phyloP scores from a whole-genome alignment of 176 grass and related monocot genomes.

The Cocos nucifera region DNA sequence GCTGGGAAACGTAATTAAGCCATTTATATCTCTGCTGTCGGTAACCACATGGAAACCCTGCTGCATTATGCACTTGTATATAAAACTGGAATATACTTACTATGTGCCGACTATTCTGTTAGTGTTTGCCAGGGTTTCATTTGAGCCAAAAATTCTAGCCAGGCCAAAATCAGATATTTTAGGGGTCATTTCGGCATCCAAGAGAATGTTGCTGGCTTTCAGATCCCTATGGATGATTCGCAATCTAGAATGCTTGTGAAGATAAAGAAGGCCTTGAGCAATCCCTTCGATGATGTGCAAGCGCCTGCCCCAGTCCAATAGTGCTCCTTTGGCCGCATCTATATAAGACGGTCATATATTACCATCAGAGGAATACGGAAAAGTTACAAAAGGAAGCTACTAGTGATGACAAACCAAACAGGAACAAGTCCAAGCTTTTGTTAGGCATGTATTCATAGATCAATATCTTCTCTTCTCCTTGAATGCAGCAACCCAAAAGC shows the following conservation, averaged over 20 bases:
- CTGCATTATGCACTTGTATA: too few relatives aligned
- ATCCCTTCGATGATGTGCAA: slow-evolving; percentile 42
- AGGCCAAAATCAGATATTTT: slow-evolving; percentile 47
- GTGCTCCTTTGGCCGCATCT: slow-evolving; percentile 8
- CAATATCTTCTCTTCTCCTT: slow-evolving; percentile 24
- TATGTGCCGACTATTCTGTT: slow-evolving; percentile 23
- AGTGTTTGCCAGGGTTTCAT: slow-evolving; percentile 20
- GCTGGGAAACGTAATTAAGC: slow-evolving; percentile 12
- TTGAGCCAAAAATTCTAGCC: slow-evolving; percentile 21
- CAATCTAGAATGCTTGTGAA: slow-evolving; percentile 35
- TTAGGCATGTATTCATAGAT: slow-evolving; percentile 39
- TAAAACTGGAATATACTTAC: slow-evolving; percentile 10
- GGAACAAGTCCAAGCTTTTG: slow-evolving; percentile 38
- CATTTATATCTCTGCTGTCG: background rate
- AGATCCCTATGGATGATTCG: slow-evolving; percentile 44
- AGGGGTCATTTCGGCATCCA: slow-evolving; percentile 25
- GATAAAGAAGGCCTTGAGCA: slow-evolving; percentile 39
- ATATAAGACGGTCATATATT: too few relatives aligned
- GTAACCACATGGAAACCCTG: too few relatives aligned
- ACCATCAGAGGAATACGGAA: too few relatives aligned
- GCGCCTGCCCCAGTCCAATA: slow-evolving; percentile 18
- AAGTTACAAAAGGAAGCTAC: too few relatives aligned
- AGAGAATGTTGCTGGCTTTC: slow-evolving; percentile 35
- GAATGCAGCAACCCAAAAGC: too few relatives aligned
- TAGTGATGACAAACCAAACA: slow-evolving; percentile 14